phyloP scores from a whole-genome alignment of 495 filamentous ascomycete species.

The Amorphotheca resinae region DNA sequence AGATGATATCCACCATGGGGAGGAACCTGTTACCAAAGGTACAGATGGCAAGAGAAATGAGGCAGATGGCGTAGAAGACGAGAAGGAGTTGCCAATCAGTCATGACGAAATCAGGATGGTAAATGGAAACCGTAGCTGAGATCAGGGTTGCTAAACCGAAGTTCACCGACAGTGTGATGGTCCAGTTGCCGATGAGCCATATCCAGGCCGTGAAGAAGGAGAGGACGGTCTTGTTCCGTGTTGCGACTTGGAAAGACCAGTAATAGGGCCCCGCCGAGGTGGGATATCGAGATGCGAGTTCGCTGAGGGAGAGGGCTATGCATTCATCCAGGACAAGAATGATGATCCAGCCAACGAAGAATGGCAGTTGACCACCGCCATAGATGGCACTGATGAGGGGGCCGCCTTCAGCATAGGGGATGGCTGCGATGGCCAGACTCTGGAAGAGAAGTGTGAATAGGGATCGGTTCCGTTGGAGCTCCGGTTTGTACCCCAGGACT shows the following conservation, averaged over 20 bases:
- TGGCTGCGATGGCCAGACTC: slow-evolving; percentile 33
- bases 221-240: slow-evolving; percentile 29
- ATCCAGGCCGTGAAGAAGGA: slow-evolving; percentile 31
- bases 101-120: slow-evolving; percentile 16
- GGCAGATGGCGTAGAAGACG: slow-evolving; percentile 29
- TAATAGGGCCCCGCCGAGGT: slow-evolving; percentile 40
- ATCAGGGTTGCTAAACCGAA: slow-evolving; percentile 27
- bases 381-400: slow-evolving; percentile 28
- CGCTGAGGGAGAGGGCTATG: slow-evolving; percentile 29
- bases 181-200: slow-evolving; percentile 22
- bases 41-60: slow-evolving; percentile 31
- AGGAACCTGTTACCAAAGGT: slow-evolving; percentile 29
- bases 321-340: slow-evolving; percentile 29
- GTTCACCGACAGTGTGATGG: slow-evolving; percentile 29
- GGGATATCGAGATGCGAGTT: slow-evolving; percentile 37
- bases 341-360: slow-evolving; percentile 34
- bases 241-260: slow-evolving; percentile 35
- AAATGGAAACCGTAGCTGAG: slow-evolving; percentile 22
- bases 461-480: slow-evolving; percentile 37
- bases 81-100: slow-evolving; percentile 27
- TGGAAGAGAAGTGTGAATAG: slow-evolving; percentile 32
- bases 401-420: slow-evolving; percentile 36
- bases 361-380: slow-evolving; percentile 35
- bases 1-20: slow-evolving; percentile 43
- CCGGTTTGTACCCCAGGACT: slow-evolving; percentile 25